phyloP scores from a whole-genome alignment of 2,329 filamentous ascomycete genomes.

The Magnaporthiopsis incrustans region DNA sequence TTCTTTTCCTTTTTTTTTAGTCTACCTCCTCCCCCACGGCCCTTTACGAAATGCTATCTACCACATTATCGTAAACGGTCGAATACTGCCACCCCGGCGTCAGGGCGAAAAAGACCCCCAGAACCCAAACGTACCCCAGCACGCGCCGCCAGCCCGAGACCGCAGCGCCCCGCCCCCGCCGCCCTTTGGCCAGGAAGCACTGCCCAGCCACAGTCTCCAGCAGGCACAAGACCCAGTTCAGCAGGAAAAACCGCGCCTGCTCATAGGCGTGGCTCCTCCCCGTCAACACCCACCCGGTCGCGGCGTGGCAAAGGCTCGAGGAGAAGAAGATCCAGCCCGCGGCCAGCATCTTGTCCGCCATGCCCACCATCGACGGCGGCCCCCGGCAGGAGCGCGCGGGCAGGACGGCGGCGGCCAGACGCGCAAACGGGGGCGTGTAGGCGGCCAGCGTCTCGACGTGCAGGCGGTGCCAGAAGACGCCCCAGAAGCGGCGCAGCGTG shows the following conservation, averaged over 20 bases:
- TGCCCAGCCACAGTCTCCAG: slow-evolving; percentile 2
- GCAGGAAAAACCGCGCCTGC: not conserved
- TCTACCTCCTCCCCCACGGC: too few relatives aligned
- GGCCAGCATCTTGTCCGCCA: not conserved
- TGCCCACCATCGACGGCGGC: not conserved
- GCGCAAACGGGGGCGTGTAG: not conserved
- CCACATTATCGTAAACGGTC: not conserved
- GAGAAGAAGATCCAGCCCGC: not conserved
- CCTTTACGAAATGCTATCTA: not conserved
- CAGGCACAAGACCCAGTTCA: not conserved
- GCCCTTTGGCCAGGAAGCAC: not conserved
- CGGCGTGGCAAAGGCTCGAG: not conserved
- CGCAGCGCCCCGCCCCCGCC: not conserved
- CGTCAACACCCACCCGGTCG: not conserved
- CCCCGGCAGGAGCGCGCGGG: not conserved
- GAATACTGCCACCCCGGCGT: not conserved
- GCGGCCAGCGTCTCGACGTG: not conserved
- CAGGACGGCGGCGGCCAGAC: not conserved
- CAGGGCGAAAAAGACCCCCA: not conserved
- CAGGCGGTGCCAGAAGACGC: not conserved
- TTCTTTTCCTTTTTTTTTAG: too few relatives aligned
- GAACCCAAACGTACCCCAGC: not conserved
- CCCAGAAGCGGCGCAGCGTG: not conserved
- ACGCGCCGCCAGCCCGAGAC: not conserved
- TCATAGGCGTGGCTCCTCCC: not conserved